Percentiles rank a stretch among this genome's conserved stretches.
Conservation (phyloP, 2,329 filamentous ascomycete species). For the Stylonectria norvegica region DNA sequence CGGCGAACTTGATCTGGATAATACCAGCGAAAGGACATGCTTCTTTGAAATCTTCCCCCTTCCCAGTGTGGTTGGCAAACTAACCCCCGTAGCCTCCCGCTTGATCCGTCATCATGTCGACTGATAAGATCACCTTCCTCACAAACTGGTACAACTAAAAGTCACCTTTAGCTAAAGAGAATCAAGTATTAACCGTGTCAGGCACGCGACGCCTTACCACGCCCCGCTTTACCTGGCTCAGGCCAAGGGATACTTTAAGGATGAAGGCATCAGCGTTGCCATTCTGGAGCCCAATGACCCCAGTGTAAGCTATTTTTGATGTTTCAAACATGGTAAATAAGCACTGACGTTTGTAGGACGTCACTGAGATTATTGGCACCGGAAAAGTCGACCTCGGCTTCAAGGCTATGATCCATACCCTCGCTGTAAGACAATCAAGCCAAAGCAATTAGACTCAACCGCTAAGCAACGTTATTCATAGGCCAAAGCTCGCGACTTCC, state of each 20-base stretch:
- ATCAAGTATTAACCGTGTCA: constrained; percentile 36
- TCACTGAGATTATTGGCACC: constrained; percentile 76
- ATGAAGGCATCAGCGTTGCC: constrained; percentile 74
- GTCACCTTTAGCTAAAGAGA: constrained; percentile 1
- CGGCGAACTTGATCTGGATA: constrained; percentile 83
- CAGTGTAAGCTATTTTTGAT: constrained; percentile 45
- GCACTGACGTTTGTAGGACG: constrained; percentile 49
- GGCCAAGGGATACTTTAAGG: constrained; percentile 69
- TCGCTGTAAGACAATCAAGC: constrained; percentile 52
- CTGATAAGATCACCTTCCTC: constrained; percentile 81
- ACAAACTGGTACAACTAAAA: constrained; percentile 65
- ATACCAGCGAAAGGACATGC: constrained; percentile 87
- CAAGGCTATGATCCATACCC: constrained; percentile 82
- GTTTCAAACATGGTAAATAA: fast-evolving
- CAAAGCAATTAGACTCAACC: not conserved
- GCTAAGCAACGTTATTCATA: constrained; percentile 27
- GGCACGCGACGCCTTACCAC: constrained; percentile 80
- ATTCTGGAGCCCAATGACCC: constrained; percentile 77
- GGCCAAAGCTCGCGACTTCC: constrained; percentile 74
- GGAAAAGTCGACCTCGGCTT: constrained; percentile 75
- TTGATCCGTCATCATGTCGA: constrained; percentile 62
- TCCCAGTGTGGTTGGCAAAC: constrained; percentile 35
- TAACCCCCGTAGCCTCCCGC: constrained; percentile 46
- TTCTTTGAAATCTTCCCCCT: constrained; percentile 51
- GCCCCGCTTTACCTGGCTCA: constrained; percentile 75